These are phyloP conservation scores for Acacia crassicarpa DNA, from an alignment of 306 rosid genomes.

Conservation along the genomic window DNA sequence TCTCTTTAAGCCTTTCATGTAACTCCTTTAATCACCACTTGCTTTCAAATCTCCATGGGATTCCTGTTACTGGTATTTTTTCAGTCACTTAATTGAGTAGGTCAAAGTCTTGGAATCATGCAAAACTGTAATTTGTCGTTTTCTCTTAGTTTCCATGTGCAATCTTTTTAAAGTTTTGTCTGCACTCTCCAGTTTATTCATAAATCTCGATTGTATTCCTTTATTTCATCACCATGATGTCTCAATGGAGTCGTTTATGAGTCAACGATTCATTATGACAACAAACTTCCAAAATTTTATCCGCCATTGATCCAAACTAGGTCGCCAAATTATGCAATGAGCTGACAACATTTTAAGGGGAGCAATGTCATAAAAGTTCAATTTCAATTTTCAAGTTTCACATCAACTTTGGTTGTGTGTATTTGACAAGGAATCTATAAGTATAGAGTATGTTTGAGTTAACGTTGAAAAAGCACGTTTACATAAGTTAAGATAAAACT, in stretches of 20 bases:
- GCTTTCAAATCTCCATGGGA: not conserved
- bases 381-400: not conserved
- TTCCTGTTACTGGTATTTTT: not conserved
- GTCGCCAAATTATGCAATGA: not conserved
- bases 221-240: not conserved
- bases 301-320: not conserved
- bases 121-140: not conserved
- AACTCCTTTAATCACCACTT: not conserved
- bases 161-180: too few relatives aligned
- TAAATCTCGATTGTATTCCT: not conserved
- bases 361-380: not conserved
- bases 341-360: not conserved
- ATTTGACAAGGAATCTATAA: not conserved
- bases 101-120: not conserved
- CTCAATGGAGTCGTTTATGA: not conserved
- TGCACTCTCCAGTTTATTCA: not conserved
- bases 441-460: not conserved
- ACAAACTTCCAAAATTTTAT: not conserved
- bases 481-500: too few relatives aligned
- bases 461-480: too few relatives aligned
- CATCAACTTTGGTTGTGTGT: not conserved
- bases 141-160: not conserved
- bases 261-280: not conserved
- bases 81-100: not conserved
- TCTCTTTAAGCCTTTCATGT: not conserved